phyloP scores from a whole-genome alignment of 306 rosid genomes.

The Castanospermum australe region DNA sequence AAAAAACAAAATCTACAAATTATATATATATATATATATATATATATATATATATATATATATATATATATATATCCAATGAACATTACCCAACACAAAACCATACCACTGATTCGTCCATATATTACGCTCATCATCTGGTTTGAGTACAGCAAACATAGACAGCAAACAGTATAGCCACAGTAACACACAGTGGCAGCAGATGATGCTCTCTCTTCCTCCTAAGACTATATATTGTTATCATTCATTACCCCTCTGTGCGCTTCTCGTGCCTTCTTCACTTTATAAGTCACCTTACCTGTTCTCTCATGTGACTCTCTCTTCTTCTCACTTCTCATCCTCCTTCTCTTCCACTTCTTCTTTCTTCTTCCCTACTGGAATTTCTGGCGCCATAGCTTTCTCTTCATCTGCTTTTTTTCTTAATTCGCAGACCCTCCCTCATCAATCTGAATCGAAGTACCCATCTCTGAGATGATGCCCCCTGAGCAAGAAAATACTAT shows the following conservation, averaged over 20 bases:
- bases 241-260: background rate
- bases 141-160: too few species aligned
- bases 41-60: too few species aligned
- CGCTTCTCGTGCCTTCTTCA: conserved; percentile 19
- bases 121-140: too few species aligned
- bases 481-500: conserved; percentile 49
- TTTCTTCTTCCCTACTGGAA: too few species aligned
- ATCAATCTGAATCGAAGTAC: background rate
- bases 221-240: conserved; percentile 15
- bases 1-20: too few species aligned
- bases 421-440: background rate
- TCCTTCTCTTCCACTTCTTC: background rate
- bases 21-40: too few species aligned
- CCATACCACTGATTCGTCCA: too few species aligned
- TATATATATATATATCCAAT: too few species aligned
- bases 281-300: background rate
- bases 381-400: background rate
- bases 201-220: background rate
- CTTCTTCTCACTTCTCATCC: background rate
- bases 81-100: too few species aligned
- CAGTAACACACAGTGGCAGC: background rate
- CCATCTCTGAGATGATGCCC: conserved; percentile 51
- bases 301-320: background rate
- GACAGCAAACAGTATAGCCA: background rate
- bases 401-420: background rate